Evolutionary conservation across 768 basidiomycete genomes (phyloP).

Genomic region (Lentinula raphanica): DNA sequence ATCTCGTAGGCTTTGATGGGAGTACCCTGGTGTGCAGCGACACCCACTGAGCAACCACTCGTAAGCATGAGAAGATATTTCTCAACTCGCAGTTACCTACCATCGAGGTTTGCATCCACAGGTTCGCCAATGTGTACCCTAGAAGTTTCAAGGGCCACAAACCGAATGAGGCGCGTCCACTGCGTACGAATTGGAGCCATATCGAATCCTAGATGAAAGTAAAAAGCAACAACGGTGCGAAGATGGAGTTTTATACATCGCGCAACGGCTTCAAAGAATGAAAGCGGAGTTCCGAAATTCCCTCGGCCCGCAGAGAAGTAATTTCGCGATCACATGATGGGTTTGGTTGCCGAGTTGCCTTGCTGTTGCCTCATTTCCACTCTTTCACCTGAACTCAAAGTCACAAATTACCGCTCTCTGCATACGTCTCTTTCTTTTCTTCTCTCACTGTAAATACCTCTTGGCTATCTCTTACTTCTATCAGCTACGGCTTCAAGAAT

Average conservation of each 20-base stretch:
- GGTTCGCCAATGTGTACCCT: slow-evolving; percentile 77
- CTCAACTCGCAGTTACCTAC: too few species aligned
- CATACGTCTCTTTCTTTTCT: background rate
- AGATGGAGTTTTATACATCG: background rate
- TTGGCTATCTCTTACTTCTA: background rate
- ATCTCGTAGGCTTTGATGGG: slow-evolving; percentile 70
- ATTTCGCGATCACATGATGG: background rate
- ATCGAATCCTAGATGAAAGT: slow-evolving; percentile 8
- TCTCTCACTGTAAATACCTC: background rate
- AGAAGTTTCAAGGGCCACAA: slow-evolving; percentile 70
- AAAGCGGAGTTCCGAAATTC: background rate
- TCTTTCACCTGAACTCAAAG: background rate
- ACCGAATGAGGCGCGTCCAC: slow-evolving; percentile 82
- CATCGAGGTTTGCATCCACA: slow-evolving; percentile 59
- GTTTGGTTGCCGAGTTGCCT: background rate
- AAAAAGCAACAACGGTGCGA: background rate
- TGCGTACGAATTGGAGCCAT: slow-evolving; percentile 63
- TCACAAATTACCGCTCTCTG: background rate
- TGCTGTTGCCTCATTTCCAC: background rate
- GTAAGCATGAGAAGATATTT: too few species aligned
- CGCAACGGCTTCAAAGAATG: background rate
- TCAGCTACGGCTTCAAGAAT: background rate
- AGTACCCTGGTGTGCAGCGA: slow-evolving; percentile 45
- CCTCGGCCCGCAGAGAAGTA: background rate
- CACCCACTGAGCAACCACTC: slow-evolving; percentile 43